Conservation (phyloP, 2,329 filamentous ascomycete species). For the Aspergillaceae sp. region DNA sequence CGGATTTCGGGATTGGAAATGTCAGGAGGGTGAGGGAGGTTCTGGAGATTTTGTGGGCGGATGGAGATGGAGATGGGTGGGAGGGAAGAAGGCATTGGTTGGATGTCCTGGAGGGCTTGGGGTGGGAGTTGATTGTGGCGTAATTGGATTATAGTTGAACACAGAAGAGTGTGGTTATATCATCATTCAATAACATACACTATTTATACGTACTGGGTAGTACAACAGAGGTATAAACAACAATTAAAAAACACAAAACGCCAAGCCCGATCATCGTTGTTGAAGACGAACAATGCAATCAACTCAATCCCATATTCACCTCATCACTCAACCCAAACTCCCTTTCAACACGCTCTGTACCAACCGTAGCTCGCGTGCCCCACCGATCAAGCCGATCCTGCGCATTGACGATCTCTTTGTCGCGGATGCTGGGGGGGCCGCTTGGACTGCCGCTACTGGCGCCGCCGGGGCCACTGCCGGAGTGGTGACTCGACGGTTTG, state of each 20-base stretch:
- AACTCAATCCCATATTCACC: constrained; percentile 73
- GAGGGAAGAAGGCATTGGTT: constrained; percentile 20
- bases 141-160: constrained; percentile 3
- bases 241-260: neutral
- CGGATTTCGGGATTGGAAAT: constrained; percentile 30
- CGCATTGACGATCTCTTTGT: constrained; percentile 30
- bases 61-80: neutral
- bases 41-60: constrained; percentile 19
- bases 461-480: constrained; percentile 8
- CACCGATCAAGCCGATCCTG: constrained; percentile 45
- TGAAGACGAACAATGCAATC: constrained; percentile 11
- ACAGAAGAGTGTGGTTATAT: no score
- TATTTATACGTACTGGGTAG: no score
- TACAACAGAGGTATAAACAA: no score
- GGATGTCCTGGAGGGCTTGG: constrained; percentile 23
- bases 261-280: neutral
- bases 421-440: constrained; percentile 27
- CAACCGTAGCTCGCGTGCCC: constrained; percentile 46
- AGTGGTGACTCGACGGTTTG: constrained; percentile 14
- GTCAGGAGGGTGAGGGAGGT: constrained; percentile 25
- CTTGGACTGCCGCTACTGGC: constrained; percentile 14
- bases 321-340: constrained; percentile 79
- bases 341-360: constrained; percentile 41
- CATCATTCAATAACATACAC: no score
- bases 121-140: constrained; percentile 28